These are phyloP conservation scores for Tulasnella sp. DNA, from an alignment of 768 basidiomycete genomes.

Conservation along the genomic window DNA sequence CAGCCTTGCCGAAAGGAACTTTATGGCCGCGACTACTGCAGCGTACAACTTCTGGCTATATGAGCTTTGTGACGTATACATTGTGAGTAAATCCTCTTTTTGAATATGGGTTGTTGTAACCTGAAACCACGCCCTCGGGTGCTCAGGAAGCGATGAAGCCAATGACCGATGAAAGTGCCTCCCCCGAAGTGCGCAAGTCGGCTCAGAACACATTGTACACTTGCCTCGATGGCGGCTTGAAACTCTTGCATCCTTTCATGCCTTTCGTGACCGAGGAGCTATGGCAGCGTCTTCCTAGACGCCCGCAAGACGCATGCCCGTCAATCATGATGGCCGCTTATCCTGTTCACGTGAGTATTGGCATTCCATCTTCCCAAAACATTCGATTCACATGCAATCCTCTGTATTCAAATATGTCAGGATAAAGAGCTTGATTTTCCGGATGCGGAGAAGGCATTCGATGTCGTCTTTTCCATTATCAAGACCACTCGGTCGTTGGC, in stretches of 20 bases:
- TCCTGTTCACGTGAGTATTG: conserved; percentile 59
- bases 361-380: not conserved
- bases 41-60: conserved; percentile 96
- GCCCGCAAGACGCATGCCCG: conserved; percentile 67
- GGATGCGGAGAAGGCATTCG: conserved; percentile 75
- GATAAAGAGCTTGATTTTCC: conserved; percentile 49
- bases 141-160: conserved; percentile 95
- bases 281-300: conserved; percentile 89
- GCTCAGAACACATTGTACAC: conserved; percentile 95
- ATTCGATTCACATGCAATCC: not conserved
- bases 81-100: conserved; percentile 44
- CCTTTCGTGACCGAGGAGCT: conserved; percentile 97
- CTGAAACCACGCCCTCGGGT: not conserved
- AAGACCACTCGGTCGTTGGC: conserved; percentile 75
- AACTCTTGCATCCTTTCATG: conserved; percentile 95
- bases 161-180: conserved; percentile 74
- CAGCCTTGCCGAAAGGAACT: conserved; percentile 69
- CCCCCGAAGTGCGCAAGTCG: conserved; percentile 53
- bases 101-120: conserved; percentile 6
- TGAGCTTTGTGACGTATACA: conserved; percentile 98
- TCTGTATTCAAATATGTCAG: conserved; percentile 30
- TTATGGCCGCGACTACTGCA: conserved; percentile 80
- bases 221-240: conserved; percentile 82
- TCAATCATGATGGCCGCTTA: conserved; percentile 86
- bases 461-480: conserved; percentile 70